phyloP scores from a whole-genome alignment of 139 green algal genomes.

The Chlorella sp. region DNA sequence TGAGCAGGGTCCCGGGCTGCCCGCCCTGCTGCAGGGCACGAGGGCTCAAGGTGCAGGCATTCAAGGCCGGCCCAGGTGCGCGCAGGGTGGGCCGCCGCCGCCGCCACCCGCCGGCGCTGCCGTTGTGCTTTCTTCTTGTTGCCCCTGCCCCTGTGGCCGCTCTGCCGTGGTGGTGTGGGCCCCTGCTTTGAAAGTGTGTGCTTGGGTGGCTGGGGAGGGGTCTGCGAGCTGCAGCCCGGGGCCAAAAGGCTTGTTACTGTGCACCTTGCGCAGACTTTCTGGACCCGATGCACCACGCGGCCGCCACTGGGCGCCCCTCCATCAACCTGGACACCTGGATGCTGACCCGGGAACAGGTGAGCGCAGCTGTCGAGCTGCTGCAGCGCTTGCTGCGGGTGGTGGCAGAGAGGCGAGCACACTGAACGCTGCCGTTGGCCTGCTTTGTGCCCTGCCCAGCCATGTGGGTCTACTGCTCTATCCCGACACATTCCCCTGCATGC shows the following conservation, averaged over 20 bases:
- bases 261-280: conserved; percentile 62
- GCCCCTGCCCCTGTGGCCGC: not conserved
- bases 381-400: too few species aligned
- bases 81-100: not conserved
- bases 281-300: conserved; percentile 74
- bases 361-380: not conserved
- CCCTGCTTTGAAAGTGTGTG: too few species aligned
- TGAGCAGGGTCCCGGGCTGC: too few species aligned
- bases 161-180: not conserved
- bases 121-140: too few species aligned
- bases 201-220: too few species aligned
- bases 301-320: conserved; percentile 70
- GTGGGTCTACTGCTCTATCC: too few species aligned
- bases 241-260: too few species aligned
- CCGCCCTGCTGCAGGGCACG: conserved; percentile 33
- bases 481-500: not conserved
- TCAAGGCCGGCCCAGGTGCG: conserved; percentile 81
- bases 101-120: not conserved
- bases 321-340: conserved; percentile 91
- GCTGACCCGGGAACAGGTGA: conserved; percentile 54
- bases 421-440: too few species aligned
- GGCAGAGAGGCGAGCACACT: too few species aligned
- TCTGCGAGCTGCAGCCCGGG: too few species aligned
- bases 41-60: conserved; percentile 75
- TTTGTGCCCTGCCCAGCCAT: too few species aligned